Evolutionary conservation across 1,284 basidiomycete species (phyloP).

Genomic region (Melampsora americana): DNA sequence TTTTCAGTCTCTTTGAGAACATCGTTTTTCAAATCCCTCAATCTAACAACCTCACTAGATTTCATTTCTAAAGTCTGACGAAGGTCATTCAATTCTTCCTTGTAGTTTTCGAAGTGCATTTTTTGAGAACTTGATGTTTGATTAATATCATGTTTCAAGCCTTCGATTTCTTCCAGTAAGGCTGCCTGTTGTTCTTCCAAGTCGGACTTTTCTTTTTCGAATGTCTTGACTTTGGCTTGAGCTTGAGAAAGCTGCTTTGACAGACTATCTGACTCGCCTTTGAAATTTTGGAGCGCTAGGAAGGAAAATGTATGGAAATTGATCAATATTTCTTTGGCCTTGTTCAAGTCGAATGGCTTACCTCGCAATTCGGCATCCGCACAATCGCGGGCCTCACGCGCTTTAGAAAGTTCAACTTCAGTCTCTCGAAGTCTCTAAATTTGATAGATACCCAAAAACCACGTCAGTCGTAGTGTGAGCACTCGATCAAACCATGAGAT

Average conservation of each 20-base stretch:
- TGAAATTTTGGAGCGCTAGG: slow-evolving; percentile 18
- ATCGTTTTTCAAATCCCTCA: slow-evolving; percentile 12
- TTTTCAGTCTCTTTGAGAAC: slow-evolving; percentile 23
- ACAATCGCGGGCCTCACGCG: slow-evolving; percentile 28
- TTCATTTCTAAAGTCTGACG: slow-evolving; percentile 26
- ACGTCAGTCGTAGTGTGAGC: no score
- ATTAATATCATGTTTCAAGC: slow-evolving; percentile 3
- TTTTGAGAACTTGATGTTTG: slow-evolving; percentile 11
- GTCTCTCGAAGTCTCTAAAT: slow-evolving; percentile 23
- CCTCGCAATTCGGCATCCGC: slow-evolving; percentile 37
- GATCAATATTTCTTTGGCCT: neutral
- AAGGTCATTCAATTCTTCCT: slow-evolving; percentile 5
- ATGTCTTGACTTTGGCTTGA: slow-evolving; percentile 18
- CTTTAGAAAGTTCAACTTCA: slow-evolving; percentile 31
- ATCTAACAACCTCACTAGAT: slow-evolving; percentile 12
- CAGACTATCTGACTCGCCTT: slow-evolving; percentile 12
- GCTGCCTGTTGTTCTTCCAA: slow-evolving; percentile 11
- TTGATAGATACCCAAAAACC: neutral
- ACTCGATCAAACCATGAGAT: no score
- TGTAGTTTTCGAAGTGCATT: slow-evolving; percentile 10
- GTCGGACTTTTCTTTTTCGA: slow-evolving; percentile 24
- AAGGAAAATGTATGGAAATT: neutral
- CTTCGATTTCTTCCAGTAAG: slow-evolving; percentile 13
- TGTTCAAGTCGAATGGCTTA: neutral
- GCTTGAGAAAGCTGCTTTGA: slow-evolving; percentile 26